A percentile compares a stretch with the other conserved stretches of the same genome.
Conservation (phyloP, 208 protist genomes). For the Wallacemonas sp. region DNA sequence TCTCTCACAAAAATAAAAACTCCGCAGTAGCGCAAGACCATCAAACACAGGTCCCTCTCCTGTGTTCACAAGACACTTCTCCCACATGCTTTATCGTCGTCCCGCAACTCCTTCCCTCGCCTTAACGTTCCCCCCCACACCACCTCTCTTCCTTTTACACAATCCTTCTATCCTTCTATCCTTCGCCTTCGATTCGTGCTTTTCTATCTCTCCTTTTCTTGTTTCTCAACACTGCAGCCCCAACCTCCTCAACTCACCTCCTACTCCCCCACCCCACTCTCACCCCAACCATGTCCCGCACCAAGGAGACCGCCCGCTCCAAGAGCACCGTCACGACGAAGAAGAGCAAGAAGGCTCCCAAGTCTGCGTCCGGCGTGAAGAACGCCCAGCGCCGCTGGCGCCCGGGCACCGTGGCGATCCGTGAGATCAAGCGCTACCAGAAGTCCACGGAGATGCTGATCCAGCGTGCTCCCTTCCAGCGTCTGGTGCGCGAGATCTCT, state of each 20-base stretch:
- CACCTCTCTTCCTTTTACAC: neutral
- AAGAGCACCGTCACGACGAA: conserved; percentile 97
- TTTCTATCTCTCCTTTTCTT: conserved; percentile 13
- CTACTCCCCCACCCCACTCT: conserved; percentile 1
- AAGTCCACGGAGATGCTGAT: conserved; percentile 89
- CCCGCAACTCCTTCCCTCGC: too few relatives aligned
- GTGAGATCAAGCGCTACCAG: conserved; percentile 95
- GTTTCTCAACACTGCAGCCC: neutral
- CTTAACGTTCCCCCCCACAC: too few relatives aligned
- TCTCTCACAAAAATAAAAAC: too few relatives aligned
- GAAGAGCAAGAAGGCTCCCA: conserved; percentile 97
- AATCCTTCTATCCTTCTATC: conserved; percentile 2
- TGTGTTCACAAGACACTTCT: too few relatives aligned
- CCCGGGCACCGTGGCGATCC: conserved; percentile 98
- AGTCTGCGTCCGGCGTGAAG: conserved; percentile 95
- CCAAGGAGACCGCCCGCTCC: conserved; percentile 96
- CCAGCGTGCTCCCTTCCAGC: conserved; percentile 86
- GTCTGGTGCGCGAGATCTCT: conserved; percentile 85
- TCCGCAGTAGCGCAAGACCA: too few relatives aligned
- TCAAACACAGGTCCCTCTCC: too few relatives aligned
- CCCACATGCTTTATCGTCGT: too few relatives aligned
- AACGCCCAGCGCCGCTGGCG: conserved; percentile 96
- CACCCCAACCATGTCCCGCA: conserved; percentile 91
- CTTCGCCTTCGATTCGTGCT: conserved; percentile 10
- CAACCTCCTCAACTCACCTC: neutral